Conservation (phyloP, 2,329 filamentous ascomycete species). For the Diaporthe ampelina region DNA sequence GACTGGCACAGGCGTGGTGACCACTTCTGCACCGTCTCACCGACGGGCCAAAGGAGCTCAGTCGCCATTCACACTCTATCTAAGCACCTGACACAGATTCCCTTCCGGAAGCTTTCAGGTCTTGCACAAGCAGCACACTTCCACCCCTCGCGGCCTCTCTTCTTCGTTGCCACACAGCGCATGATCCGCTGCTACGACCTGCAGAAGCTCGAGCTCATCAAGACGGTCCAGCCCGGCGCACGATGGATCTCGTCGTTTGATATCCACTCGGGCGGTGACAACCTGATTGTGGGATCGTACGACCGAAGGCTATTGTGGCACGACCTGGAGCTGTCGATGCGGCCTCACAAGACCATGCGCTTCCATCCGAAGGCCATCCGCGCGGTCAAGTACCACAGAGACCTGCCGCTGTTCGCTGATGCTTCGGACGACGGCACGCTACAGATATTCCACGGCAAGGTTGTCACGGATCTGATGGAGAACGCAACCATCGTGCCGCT, state of each 20-base stretch:
- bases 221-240: slow-evolving; percentile 92
- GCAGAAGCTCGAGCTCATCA: slow-evolving; percentile 89
- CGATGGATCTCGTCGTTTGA: slow-evolving; percentile 96
- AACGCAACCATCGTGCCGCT: slow-evolving; percentile 96
- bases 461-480: slow-evolving; percentile 94
- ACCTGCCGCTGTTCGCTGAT: slow-evolving; percentile 90
- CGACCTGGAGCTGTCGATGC: slow-evolving; percentile 90
- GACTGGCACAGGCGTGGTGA: slow-evolving; percentile 95
- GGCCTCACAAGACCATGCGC: slow-evolving; percentile 95
- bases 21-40: slow-evolving; percentile 93
- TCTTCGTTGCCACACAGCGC: slow-evolving; percentile 96
- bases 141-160: slow-evolving; percentile 91
- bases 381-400: slow-evolving; percentile 87
- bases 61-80: slow-evolving; percentile 96
- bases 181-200: slow-evolving; percentile 95
- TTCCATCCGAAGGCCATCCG: slow-evolving; percentile 96
- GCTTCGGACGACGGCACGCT: slow-evolving; percentile 94
- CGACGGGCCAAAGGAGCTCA: slow-evolving; percentile 80
- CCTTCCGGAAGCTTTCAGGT: slow-evolving; percentile 84
- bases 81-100: slow-evolving; percentile 94
- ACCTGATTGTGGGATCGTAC: slow-evolving; percentile 94
- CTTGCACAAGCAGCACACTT: slow-evolving; percentile 91
- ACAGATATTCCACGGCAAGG: slow-evolving; percentile 97
- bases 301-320: slow-evolving; percentile 96
- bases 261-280: slow-evolving; percentile 92